phyloP scores from a whole-genome alignment of 192 early-diverging fungal genomes.

The Coemansia sp. region DNA sequence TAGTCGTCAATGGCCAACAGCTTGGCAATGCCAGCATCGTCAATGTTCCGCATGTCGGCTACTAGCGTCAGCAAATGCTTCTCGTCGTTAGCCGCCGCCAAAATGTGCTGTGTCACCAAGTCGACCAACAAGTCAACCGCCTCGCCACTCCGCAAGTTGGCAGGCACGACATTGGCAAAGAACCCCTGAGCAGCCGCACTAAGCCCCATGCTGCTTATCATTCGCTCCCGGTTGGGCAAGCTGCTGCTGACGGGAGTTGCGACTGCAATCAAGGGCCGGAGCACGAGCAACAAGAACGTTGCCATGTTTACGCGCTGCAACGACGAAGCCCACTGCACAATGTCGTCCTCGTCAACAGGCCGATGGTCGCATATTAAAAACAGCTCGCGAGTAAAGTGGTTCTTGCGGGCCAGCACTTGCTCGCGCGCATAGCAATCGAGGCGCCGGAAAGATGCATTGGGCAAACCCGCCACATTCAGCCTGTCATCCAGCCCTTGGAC shows the following conservation, averaged over 20 bases:
- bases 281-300: conserved; percentile 34
- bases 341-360: conserved; percentile 16
- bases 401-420: conserved; percentile 29
- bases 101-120: conserved; percentile 46
- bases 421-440: conserved; percentile 39
- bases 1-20: conserved; percentile 11
- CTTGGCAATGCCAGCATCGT: conserved; percentile 11
- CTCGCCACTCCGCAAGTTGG: conserved; percentile 15
- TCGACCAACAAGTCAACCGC: conserved; percentile 36
- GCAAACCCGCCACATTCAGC: too few relatives aligned
- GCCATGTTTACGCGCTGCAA: conserved; percentile 40
- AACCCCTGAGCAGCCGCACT: conserved; percentile 14
- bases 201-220: conserved; percentile 32
- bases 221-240: conserved; percentile 34
- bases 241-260: conserved; percentile 8
- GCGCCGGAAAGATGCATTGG: background rate
- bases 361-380: conserved; percentile 25
- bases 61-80: conserved; percentile 31
- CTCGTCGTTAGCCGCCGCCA: conserved; percentile 37
- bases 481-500: background rate
- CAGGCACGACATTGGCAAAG: conserved; percentile 35
- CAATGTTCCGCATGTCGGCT: conserved; percentile 13
- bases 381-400: conserved; percentile 32
- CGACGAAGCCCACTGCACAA: conserved; percentile 30
- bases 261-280: conserved; percentile 26